Evolutionary conservation across 2,329 filamentous ascomycete species (phyloP).

Genomic region (Shiraia sp.): DNA sequence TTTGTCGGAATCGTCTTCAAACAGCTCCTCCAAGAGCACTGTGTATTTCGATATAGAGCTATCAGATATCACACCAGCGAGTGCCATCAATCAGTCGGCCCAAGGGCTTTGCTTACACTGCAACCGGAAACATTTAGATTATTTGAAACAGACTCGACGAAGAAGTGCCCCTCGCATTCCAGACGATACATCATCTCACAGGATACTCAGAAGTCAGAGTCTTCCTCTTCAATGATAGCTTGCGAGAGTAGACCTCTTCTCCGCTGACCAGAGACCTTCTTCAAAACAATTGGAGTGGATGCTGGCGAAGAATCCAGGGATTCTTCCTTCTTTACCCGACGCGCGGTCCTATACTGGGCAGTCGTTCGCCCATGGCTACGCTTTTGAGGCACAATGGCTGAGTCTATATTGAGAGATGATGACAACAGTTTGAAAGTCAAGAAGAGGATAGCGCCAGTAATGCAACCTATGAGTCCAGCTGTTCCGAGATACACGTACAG

Average conservation of each 20-base stretch:
- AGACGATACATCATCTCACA: background rate
- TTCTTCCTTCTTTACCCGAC: conserved; percentile 28
- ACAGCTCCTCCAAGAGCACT: too few species aligned
- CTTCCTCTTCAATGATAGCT: conserved; percentile 74
- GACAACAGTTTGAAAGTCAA: conserved; percentile 60
- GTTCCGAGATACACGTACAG: conserved; percentile 64
- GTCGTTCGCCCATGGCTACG: conserved; percentile 24
- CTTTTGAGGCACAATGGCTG: conserved; percentile 10
- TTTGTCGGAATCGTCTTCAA: too few species aligned
- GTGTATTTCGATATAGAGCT: too few species aligned
- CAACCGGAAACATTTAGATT: too few species aligned
- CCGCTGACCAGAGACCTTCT: conserved; percentile 33
- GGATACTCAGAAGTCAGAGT: conserved; percentile 52
- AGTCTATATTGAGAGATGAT: conserved; percentile 52
- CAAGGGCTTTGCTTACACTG: too few species aligned
- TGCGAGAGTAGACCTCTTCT: conserved; percentile 61
- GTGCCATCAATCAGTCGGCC: too few species aligned
- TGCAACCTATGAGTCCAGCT: conserved; percentile 68
- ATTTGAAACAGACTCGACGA: too few species aligned
- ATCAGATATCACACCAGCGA: too few species aligned
- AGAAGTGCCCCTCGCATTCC: too few species aligned
- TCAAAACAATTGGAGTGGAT: conserved; percentile 20
- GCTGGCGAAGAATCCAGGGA: conserved; percentile 17
- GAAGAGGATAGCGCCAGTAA: conserved; percentile 64
- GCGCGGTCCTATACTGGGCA: conserved; percentile 33